These are phyloP conservation scores for Podospora bellae-mahoneyi DNA, from an alignment of 495 filamentous ascomycete genomes.

Conservation along the genomic window DNA sequence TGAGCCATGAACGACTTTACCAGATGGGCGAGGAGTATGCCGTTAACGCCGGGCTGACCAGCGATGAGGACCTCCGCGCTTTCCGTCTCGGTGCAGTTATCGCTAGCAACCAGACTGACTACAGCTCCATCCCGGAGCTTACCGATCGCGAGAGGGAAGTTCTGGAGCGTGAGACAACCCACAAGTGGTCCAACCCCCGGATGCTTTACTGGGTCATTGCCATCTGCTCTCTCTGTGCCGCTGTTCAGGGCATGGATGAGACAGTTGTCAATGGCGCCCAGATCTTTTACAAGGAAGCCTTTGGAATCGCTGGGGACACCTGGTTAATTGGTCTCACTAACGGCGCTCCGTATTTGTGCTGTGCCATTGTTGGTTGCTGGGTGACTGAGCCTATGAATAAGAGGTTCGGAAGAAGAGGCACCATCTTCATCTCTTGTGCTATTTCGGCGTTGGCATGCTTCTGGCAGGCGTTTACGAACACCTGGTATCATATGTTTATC, in stretches of 20 bases:
- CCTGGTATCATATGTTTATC: conserved; percentile 72
- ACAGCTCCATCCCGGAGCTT: conserved; percentile 53
- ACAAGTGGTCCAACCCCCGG: conserved; percentile 71
- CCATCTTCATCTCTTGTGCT: conserved; percentile 73
- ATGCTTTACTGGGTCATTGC: conserved; percentile 66
- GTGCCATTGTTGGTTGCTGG: conserved; percentile 77
- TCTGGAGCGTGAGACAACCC: conserved; percentile 58
- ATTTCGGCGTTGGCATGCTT: conserved; percentile 63
- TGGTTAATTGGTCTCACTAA: conserved; percentile 73
- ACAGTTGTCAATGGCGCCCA: conserved; percentile 79
- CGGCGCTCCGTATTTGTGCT: conserved; percentile 68
- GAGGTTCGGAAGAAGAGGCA: conserved; percentile 74
- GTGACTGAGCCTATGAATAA: conserved; percentile 77
- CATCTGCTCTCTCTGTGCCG: conserved; percentile 46
- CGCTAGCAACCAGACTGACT: conserved; percentile 42
- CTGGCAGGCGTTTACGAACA: conserved; percentile 71
- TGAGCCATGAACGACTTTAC: conserved; percentile 55
- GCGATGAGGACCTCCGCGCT: conserved; percentile 61
- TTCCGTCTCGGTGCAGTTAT: conserved; percentile 73
- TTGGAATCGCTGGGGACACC: conserved; percentile 58
- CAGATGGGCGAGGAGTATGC: conserved; percentile 65
- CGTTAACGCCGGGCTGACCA: conserved; percentile 57
- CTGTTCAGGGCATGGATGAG: conserved; percentile 67
- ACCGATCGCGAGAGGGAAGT: conserved; percentile 55
- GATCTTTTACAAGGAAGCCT: conserved; percentile 61